These are phyloP conservation scores for Mycena epipterygia DNA, from an alignment of 768 basidiomycete genomes.

Conservation along the genomic window DNA sequence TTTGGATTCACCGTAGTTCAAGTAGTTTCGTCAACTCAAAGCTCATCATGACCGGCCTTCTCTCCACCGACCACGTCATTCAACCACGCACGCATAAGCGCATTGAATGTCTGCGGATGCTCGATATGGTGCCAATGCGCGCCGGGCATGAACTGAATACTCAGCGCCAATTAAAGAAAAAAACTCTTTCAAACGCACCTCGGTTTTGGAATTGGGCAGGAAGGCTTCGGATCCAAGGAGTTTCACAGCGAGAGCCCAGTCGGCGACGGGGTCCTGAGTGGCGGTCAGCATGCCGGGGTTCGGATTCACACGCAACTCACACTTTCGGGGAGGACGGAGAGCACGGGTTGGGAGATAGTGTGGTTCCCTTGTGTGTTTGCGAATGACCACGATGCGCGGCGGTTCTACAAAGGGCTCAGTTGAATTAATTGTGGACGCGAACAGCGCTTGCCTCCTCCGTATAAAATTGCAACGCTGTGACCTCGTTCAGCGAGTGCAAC, in stretches of 20 bases:
- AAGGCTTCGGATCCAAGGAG: slow-evolving; percentile 54
- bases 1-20: too few relatives aligned
- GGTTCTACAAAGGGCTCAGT: slow-evolving; percentile 50
- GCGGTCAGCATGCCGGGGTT: background rate
- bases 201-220: slow-evolving; percentile 53
- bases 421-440: background rate
- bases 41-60: slow-evolving; percentile 27
- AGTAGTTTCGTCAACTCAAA: background rate
- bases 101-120: slow-evolving; percentile 66
- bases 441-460: slow-evolving; percentile 58
- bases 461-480: slow-evolving; percentile 79
- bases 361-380: slow-evolving; percentile 60
- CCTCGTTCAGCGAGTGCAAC: background rate
- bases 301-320: slow-evolving; percentile 42
- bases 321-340: slow-evolving; percentile 56
- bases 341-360: slow-evolving; percentile 58
- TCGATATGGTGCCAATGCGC: slow-evolving; percentile 83
- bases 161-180: background rate
- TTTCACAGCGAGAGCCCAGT: slow-evolving; percentile 52
- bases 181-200: slow-evolving; percentile 43
- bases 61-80: slow-evolving; percentile 22
- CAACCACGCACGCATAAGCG: slow-evolving; percentile 67
- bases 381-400: slow-evolving; percentile 54
- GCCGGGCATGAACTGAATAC: slow-evolving; percentile 61
- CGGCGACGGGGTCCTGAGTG: slow-evolving; percentile 62